A percentile compares a stretch with the other conserved stretches of the same genome.
Evolutionary conservation across 805 yeast genomes (phyloP).

Genomic region (Kluyveromyces lactis): DNA sequence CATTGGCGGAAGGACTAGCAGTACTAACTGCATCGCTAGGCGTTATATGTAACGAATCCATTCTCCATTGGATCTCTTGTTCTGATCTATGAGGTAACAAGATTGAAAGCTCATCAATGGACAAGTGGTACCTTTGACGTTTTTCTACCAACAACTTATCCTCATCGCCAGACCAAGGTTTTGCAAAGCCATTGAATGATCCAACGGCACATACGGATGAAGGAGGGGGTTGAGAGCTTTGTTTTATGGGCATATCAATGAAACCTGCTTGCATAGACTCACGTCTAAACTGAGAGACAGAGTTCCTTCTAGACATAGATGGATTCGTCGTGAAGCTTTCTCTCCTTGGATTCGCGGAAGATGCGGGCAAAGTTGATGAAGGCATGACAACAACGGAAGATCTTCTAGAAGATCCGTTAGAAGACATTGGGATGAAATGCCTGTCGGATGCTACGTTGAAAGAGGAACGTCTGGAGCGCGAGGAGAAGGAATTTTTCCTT

Average conservation of each 20-base stretch:
- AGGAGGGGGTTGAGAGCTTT: background rate
- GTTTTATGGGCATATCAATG: constrained; percentile 6
- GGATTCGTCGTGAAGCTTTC: constrained; percentile 8
- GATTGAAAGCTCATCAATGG: constrained; percentile 65
- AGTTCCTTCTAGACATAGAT: constrained; percentile 7
- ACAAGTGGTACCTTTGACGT: constrained; percentile 48
- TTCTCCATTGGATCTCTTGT: constrained; percentile 60
- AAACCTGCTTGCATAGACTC: constrained; percentile 6
- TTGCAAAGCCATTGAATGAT: constrained; percentile 4
- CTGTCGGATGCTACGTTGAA: constrained; percentile 18
- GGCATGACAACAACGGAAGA: constrained; percentile 23
- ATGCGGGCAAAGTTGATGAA: constrained; percentile 8
- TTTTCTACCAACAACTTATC: constrained; percentile 54
- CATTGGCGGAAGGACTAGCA: background rate
- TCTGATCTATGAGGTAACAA: constrained; percentile 67
- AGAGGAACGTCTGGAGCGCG: constrained; percentile 26
- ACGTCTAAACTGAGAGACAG: constrained; percentile 7
- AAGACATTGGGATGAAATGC: constrained; percentile 3
- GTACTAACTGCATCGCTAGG: background rate
- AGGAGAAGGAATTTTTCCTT: constrained; percentile 27
- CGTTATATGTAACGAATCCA: constrained; percentile 33
- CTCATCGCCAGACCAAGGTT: constrained; percentile 51
- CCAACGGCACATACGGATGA: background rate
- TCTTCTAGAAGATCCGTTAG: constrained; percentile 20
- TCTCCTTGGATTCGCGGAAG: constrained; percentile 10